Evolutionary conservation across 768 basidiomycete species (phyloP), one percentile per base, ranked within the genome.

Genomic region (Kwoniella newhampshirensis): DNA sequence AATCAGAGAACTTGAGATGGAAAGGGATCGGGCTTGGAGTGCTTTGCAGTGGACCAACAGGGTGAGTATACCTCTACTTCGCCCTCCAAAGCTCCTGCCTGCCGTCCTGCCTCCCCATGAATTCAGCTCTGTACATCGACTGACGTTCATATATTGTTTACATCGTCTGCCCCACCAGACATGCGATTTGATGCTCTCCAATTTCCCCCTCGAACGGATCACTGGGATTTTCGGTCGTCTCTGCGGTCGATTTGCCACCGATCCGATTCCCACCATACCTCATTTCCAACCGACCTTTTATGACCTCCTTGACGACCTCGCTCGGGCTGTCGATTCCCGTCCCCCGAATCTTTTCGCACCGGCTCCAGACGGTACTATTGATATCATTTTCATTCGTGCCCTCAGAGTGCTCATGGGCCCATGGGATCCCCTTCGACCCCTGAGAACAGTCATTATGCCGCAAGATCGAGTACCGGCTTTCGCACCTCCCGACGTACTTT

Each of bases 401-500:
- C 27, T 21, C n/a, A 27, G 3, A 9, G 18, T 15, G 20, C 47
- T 18, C 18, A 48, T 13, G 26, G 32, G 47, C 30, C 28, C 26
- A 30, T 48, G 8, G 15, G 32, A 26, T 30, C 28, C 6, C 20
- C 47, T 9, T 1, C 17, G 4, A 26, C 47, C 17, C 5, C 28
- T 18, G 8, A 36, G 8, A 18, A 20, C 9, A 15, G 21, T 48
- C 6, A 20, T 7, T 18, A 28, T 35, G 5, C 7, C 47, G 4
- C n/a, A 15, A 1, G 47, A 48, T 23, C 17, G n/a, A 9, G 17
- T 48, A 11, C 28, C 13, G 9, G 11, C 18, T 4, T 48, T n/a
- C 47, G 28, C 47, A 15, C 47, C 47, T 4, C 47, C 47, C 4
- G 47, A 48, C 47, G 47, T 48, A 3, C 47, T 48, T 4, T 48